Evolutionary conservation across 2,329 filamentous ascomycete genomes (phyloP), one percentile per base, ranked within the genome.

Genomic region (Phyllosticta paracitricarpa): DNA sequence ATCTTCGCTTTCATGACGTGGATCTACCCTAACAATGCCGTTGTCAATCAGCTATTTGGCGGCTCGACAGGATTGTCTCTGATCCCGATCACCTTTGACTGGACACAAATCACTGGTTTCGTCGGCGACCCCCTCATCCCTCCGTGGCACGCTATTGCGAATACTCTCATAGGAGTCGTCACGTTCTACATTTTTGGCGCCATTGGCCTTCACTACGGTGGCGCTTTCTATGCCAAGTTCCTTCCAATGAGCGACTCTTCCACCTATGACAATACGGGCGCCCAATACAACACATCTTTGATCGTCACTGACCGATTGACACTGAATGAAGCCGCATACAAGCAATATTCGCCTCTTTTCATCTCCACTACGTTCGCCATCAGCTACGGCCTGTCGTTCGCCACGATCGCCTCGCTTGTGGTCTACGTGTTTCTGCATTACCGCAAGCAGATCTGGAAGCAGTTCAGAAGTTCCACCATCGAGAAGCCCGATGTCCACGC

Each of bases 131-230:
- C 66, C 0, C 58, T 68, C 57, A 63, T 67, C 54, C 64, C 65
- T 2, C 66, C 67, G 6, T 66, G 64, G 62, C 64, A 65, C 17
- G 87, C 86, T 7, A 89, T 89, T 65, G 86, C 84, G 61, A 91
- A 91, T 68, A 62, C 60, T 0, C 51, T 62, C 7, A 58, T 75
- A 59, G 66, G 65, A 2, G 73, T 71, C 1, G 68, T 67, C 26
- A 75, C 69, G 51, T 68, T 68, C 33, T 30, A 28, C 33, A 35
- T 62, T 3, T 19, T 62, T 4, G 58, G 56, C 4, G 51, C 60
- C 2, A 24, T 62, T 9, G 75, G 76, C 3, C 68, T 74, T 0
- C 60, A 62, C 69, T 91, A 85, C 68, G 81, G 77, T 7, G 84
- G 84, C 9, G 75, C 79, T 0, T 90, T 86, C 83, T 89, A 85